Base-by-base conservation (phyloP, 768 basidiomycete genomes). In the Pisolithus tinctorius region DNA sequence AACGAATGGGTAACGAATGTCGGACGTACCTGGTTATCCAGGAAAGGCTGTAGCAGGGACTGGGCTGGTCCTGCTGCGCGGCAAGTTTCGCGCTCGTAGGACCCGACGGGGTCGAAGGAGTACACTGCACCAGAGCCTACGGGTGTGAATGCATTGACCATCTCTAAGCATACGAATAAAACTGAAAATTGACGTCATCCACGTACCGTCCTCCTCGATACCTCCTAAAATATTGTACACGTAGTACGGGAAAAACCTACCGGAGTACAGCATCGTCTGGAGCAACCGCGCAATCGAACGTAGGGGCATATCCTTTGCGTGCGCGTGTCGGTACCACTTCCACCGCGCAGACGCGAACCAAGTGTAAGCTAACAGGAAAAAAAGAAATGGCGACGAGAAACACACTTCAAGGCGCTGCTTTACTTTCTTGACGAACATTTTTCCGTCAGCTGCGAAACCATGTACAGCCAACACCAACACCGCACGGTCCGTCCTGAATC, bases 61-160 rank as follows among this genome's bases (percentile, higher is more conserved):
- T 92, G 88, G 16, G 94, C 95, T 14, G 94, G 88, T 46, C 95
- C 95, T 45, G 93, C 93, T 38, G 94, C 94, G 56, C 96, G 86
- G 73, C 94, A 97, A 30, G 89, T 82, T 72, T 96, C 93, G 54
- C 96, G 88, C 71, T 97, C 94, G 69, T 98, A 98, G 45, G 90
- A 93, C 26, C 96, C 95, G 31, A 98, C 93, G 38, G 95, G 95
- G 71, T 99, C 95, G 69, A 96, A 99, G n/a, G 95, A 97, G 77
- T 99, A 99, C 30, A 99, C 94, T 9, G 95, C 92, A 48, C 95
- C 95, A 36, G 90, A 82, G 13, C 93, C 93, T 95, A 65, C 4
- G 34, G 40, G 37, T 16, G 44, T 29, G 40, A 3, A 30, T 8
- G 16, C 29, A 34, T 11, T 29, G 27, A 29, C 27, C 27, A 5